A percentile compares a stretch with the other conserved stretches of the same genome.
These are phyloP conservation scores for Ophiostoma triangulosporum DNA, from an alignment of 2,329 filamentous ascomycete species.

Conservation along the genomic window DNA sequence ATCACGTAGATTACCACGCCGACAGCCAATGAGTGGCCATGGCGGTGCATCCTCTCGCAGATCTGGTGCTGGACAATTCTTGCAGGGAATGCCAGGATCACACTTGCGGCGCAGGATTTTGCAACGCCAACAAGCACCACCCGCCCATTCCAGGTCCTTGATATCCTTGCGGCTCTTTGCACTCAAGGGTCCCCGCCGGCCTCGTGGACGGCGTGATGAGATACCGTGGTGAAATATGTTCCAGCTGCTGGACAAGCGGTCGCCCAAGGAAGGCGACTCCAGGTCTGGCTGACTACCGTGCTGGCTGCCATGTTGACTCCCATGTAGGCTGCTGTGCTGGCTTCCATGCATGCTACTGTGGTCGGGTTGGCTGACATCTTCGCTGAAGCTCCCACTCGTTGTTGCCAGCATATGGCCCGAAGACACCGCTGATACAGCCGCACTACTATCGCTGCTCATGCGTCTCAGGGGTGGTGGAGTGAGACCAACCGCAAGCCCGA, in stretches of 20 bases:
- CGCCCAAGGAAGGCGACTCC: conserved; percentile 12
- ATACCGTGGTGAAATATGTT: conserved; percentile 15
- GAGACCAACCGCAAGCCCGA: conserved; percentile 3
- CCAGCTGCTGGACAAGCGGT: conserved; percentile 14
- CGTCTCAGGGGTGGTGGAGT: neutral
- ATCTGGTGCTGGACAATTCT: conserved; percentile 19
- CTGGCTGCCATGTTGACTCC: too few relatives aligned
- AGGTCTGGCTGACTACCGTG: neutral
- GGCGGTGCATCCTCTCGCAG: conserved; percentile 20
- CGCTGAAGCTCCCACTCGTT: neutral
- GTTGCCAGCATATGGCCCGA: neutral
- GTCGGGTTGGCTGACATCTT: neutral
- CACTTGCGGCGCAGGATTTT: conserved; percentile 20
- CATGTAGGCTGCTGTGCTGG: neutral
- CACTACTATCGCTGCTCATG: conserved; percentile 5
- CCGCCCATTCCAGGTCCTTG: conserved; percentile 18
- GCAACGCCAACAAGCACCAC: conserved; percentile 21
- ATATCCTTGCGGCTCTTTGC: conserved; percentile 19
- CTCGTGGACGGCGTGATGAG: conserved; percentile 16
- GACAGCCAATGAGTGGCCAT: conserved; percentile 21
- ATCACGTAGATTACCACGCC: conserved; percentile 18
- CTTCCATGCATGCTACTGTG: neutral
- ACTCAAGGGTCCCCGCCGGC: conserved; percentile 18
- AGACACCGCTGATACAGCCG: conserved; percentile 3
- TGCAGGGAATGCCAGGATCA: conserved; percentile 18